These are phyloP conservation scores for Fusarium nematophilum DNA, from an alignment of 2,329 filamentous ascomycete genomes.

Conservation along the genomic window DNA sequence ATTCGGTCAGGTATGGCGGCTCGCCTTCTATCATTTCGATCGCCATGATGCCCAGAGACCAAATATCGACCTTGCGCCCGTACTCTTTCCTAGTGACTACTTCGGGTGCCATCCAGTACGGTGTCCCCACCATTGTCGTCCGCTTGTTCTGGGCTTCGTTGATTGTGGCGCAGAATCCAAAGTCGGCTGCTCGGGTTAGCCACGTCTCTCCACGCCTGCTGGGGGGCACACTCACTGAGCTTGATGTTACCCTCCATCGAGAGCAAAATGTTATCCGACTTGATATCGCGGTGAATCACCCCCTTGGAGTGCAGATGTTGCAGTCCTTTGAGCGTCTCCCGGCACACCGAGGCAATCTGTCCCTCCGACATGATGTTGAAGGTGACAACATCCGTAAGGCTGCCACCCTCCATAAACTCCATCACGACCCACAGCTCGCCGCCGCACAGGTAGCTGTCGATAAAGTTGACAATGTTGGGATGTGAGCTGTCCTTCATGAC, in stretches of 20 bases:
- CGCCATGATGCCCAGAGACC: slow-evolving; percentile 98
- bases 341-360: slow-evolving; percentile 94
- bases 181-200: slow-evolving; percentile 78
- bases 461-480: slow-evolving; percentile 99
- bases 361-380: slow-evolving; percentile 99
- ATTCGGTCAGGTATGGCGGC: slow-evolving; percentile 95
- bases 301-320: slow-evolving; percentile 98
- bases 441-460: slow-evolving; percentile 91
- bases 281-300: slow-evolving; percentile 98
- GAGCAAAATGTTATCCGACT: slow-evolving; percentile 96
- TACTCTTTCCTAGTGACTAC: slow-evolving; percentile 98
- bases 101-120: slow-evolving; percentile 99
- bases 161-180: slow-evolving; percentile 98
- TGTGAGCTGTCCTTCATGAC: slow-evolving; percentile 99
- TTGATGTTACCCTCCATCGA: slow-evolving; percentile 97
- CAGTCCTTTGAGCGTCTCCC: slow-evolving; percentile 90
- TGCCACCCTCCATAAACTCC: slow-evolving; percentile 99
- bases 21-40: slow-evolving; percentile 99
- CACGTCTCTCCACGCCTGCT: slow-evolving; percentile 38
- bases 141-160: slow-evolving; percentile 97
- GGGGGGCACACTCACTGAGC: slow-evolving; percentile 74
- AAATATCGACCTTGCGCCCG: slow-evolving; percentile 97
- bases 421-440: slow-evolving; percentile 98
- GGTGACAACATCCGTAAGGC: slow-evolving; percentile 96
- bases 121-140: slow-evolving; percentile 98